A percentile compares a stretch with the other conserved stretches of the same genome.
Conservation (phyloP, 805 yeast genomes). For the Maudiozyma saulgeensis region DNA sequence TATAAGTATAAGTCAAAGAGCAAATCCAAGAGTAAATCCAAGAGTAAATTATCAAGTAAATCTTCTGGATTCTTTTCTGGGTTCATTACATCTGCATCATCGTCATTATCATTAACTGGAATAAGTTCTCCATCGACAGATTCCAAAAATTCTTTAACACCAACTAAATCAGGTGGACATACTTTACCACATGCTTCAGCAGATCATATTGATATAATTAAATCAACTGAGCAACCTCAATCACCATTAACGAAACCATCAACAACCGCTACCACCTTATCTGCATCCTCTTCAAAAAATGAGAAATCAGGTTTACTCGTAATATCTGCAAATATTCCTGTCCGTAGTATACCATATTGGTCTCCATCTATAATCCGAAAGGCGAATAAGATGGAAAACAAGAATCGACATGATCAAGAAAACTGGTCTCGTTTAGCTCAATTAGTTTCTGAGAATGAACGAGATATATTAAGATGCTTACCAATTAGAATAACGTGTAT, state of each 20-base stretch:
- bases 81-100: conserved; percentile 11
- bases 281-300: conserved; percentile 2
- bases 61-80: conserved; percentile 20
- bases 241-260: conserved; percentile 3
- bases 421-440: conserved; percentile 26
- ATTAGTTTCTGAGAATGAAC: conserved; percentile 24
- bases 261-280: conserved; percentile 9
- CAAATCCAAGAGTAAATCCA: conserved; percentile 9
- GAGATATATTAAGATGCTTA: conserved; percentile 18
- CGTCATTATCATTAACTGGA: conserved; percentile 1
- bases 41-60: conserved; percentile 6
- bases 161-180: background rate
- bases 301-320: conserved; percentile 25
- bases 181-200: background rate
- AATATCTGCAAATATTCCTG: conserved; percentile 25
- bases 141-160: background rate
- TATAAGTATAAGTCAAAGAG: conserved; percentile 19
- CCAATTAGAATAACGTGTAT: conserved; percentile 27
- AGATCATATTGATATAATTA: background rate
- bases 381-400: conserved; percentile 28
- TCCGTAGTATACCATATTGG: conserved; percentile 30
- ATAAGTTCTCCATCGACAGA: background rate
- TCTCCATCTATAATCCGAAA: conserved; percentile 32
- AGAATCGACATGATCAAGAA: conserved; percentile 28
- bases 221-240: background rate